Percentiles rank a stretch among this genome's conserved stretches.
These are phyloP conservation scores for Fomitopsis schrenkii DNA, from an alignment of 1,284 basidiomycete genomes.

Conservation along the genomic window DNA sequence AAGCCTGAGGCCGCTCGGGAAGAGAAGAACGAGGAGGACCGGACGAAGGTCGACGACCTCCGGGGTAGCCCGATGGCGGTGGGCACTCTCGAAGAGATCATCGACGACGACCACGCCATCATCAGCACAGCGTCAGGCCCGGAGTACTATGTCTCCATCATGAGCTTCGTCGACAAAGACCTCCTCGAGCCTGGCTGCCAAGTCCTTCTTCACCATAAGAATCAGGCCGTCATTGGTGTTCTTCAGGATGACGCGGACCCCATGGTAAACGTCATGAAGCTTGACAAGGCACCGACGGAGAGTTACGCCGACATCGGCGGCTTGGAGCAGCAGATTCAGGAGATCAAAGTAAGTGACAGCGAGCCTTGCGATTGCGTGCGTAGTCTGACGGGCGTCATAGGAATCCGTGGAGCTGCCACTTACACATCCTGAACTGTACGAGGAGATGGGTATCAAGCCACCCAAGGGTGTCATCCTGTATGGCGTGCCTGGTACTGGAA, in stretches of 20 bases:
- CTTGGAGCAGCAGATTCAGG: constrained; percentile 94
- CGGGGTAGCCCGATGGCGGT: constrained; percentile 97
- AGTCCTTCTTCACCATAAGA: constrained; percentile 96
- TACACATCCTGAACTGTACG: constrained; percentile 97
- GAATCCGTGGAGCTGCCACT: constrained; percentile 98
- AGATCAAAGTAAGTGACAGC: constrained; percentile 79
- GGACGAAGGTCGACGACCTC: constrained; percentile 92
- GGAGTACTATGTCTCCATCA: constrained; percentile 97
- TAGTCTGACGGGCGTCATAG: constrained; percentile 33
- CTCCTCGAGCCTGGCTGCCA: constrained; percentile 95
- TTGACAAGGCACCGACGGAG: constrained; percentile 98
- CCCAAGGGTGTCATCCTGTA: constrained; percentile 99
- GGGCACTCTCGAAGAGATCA: constrained; percentile 97
- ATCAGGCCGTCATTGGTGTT: constrained; percentile 92
- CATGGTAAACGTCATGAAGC: constrained; percentile 97
- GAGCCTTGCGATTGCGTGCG: not conserved
- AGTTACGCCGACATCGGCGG: constrained; percentile 99
- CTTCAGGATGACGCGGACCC: constrained; percentile 97
- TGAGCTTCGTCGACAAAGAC: constrained; percentile 99
- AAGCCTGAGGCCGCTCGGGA: constrained; percentile 82
- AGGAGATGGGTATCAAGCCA: constrained; percentile 99
- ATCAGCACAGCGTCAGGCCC: constrained; percentile 94
- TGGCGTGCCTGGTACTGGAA: constrained; percentile 97
- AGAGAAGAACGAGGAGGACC: constrained; percentile 95
- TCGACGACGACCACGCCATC: constrained; percentile 99